Evolutionary conservation across 2,329 filamentous ascomycete species (phyloP).

Genomic region (Cercospora sesami): DNA sequence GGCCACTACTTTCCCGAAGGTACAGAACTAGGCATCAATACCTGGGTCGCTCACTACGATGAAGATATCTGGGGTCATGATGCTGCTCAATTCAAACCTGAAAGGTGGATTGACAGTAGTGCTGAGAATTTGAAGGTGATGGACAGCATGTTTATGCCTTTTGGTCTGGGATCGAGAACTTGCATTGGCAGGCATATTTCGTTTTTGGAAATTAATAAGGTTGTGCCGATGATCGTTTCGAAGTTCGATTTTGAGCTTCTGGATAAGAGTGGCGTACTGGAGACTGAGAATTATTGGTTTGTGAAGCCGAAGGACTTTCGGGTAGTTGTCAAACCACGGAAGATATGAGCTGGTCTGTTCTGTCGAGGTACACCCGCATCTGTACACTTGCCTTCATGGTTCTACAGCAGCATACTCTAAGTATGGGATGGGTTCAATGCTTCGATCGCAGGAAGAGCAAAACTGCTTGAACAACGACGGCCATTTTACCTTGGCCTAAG

Average conservation of each 20-base stretch:
- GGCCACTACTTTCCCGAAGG: slow-evolving; percentile 49
- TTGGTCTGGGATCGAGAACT: slow-evolving; percentile 40
- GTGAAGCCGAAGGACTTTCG: slow-evolving; percentile 23
- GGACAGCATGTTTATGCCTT: slow-evolving; percentile 32
- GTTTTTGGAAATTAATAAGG: slow-evolving; percentile 36
- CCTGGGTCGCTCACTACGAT: slow-evolving; percentile 29
- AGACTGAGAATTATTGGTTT: slow-evolving; percentile 26
- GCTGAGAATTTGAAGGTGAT: slow-evolving; percentile 39
- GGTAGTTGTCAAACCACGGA: slow-evolving; percentile 16
- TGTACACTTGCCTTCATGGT: no score
- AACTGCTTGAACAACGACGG: no score
- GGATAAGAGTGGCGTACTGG: slow-evolving; percentile 5
- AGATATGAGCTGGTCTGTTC: background rate
- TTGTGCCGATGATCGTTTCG: slow-evolving; percentile 35
- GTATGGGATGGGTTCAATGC: no score
- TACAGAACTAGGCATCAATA: slow-evolving; percentile 38
- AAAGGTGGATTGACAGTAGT: slow-evolving; percentile 31
- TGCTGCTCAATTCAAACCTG: slow-evolving; percentile 24
- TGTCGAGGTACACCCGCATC: no score
- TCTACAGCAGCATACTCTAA: background rate
- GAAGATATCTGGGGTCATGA: slow-evolving; percentile 28
- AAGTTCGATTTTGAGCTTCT: slow-evolving; percentile 29
- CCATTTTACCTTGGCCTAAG: no score
- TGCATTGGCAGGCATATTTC: slow-evolving; percentile 40
- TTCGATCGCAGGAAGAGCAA: no score